Conservation (phyloP, 768 basidiomycete species). For the Trametes elegans region DNA sequence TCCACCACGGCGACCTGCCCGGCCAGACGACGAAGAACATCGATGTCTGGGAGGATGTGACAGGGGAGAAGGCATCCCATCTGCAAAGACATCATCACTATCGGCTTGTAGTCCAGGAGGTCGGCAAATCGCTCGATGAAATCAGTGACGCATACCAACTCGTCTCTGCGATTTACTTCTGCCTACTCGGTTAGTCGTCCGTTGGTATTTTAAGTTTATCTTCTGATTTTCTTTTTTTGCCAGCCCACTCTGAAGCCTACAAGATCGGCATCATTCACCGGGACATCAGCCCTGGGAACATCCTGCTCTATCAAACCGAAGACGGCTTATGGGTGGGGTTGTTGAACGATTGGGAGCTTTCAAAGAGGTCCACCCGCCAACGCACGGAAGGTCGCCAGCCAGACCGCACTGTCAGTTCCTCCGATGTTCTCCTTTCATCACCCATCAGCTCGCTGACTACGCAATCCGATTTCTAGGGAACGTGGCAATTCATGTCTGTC, state of each 20-base stretch:
- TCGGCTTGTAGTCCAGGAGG: conserved; percentile 12
- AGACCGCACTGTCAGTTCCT: conserved; percentile 8
- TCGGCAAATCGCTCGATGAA: not conserved
- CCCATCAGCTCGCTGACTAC: not conserved
- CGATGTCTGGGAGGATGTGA: not conserved
- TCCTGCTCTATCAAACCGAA: not conserved
- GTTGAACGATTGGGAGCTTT: conserved; percentile 10
- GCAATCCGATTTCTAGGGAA: not conserved
- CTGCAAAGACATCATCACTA: conserved; percentile 12
- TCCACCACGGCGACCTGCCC: not conserved
- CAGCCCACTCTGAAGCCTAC: not conserved
- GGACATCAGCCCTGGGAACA: conserved; percentile 13
- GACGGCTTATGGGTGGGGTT: not conserved
- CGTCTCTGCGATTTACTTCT: not conserved
- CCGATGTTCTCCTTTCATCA: too few species aligned
- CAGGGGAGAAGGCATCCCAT: not conserved
- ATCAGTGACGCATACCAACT: not conserved
- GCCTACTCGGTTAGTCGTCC: not conserved
- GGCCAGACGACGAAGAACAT: conserved; percentile 2
- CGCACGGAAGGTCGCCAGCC: not conserved
- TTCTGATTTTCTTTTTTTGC: not conserved
- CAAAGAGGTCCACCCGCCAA: not conserved
- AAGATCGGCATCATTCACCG: not conserved
- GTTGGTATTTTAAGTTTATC: not conserved
- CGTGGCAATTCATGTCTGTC: conserved; percentile 12